These are phyloP conservation scores for Caloboletus firmus DNA, from an alignment of 1,284 basidiomycete species.

Conservation along the genomic window DNA sequence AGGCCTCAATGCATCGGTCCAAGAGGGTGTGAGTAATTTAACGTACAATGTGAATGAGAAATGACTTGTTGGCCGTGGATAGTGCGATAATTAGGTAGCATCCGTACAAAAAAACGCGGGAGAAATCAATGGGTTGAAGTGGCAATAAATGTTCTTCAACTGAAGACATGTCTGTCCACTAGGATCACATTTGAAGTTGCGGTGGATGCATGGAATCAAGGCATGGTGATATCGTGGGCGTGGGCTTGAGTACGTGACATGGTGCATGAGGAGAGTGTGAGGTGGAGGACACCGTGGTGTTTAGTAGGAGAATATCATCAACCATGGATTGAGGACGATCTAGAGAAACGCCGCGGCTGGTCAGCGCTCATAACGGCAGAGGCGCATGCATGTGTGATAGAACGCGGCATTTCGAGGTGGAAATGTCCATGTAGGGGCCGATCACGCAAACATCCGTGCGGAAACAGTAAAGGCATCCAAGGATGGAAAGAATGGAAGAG, in stretches of 20 bases:
- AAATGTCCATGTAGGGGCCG: background rate
- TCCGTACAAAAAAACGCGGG: background rate
- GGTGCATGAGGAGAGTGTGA: conserved; percentile 11
- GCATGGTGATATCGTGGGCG: background rate
- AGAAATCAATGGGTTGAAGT: background rate
- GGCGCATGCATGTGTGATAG: background rate
- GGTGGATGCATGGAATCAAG: background rate
- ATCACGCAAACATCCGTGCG: conserved; percentile 1
- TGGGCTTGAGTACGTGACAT: background rate
- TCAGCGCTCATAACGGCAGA: conserved; percentile 16
- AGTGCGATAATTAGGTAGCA: conserved; percentile 22
- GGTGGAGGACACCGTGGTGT: conserved; percentile 7
- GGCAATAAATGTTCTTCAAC: background rate
- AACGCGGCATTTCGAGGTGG: conserved; percentile 2
- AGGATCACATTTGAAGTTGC: background rate
- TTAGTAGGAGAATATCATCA: conserved; percentile 77
- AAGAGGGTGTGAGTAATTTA: conserved; percentile 13
- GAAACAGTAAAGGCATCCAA: background rate
- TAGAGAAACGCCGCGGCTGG: conserved; percentile 29
- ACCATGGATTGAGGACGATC: conserved; percentile 77
- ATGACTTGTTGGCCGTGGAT: conserved; percentile 1
- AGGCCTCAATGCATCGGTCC: conserved; percentile 12
- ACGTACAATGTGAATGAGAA: background rate
- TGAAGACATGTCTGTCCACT: conserved; percentile 9
- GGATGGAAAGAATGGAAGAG: conserved; percentile 7